Conservation (phyloP, 2,329 filamentous ascomycete genomes). For the Colletotrichum sp. region DNA sequence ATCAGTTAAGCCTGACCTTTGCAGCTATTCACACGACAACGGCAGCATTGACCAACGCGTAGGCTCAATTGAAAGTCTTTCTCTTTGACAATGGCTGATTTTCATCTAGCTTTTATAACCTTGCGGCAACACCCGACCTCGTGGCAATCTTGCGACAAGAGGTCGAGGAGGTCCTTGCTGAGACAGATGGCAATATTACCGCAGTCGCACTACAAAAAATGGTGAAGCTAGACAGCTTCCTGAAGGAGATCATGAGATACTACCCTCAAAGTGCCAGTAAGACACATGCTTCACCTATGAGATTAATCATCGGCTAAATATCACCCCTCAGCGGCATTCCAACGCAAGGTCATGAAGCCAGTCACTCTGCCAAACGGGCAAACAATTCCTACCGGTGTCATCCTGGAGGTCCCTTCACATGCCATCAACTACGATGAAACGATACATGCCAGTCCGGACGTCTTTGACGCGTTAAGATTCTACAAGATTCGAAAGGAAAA, state of each 20-base stretch:
- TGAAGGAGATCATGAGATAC: slow-evolving; percentile 32
- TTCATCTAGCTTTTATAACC: slow-evolving; percentile 47
- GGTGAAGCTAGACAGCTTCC: slow-evolving; percentile 44
- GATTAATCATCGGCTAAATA: slow-evolving; percentile 41
- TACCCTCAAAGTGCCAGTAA: slow-evolving; percentile 6
- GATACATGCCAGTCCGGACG: background rate
- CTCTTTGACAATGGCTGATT: background rate
- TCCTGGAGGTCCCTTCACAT: slow-evolving; percentile 43
- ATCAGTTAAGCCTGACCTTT: slow-evolving; percentile 49
- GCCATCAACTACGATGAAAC: slow-evolving; percentile 29
- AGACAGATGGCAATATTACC: slow-evolving; percentile 33
- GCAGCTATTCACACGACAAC: slow-evolving; percentile 59
- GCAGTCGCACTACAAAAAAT: slow-evolving; percentile 38
- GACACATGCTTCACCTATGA: slow-evolving; percentile 25
- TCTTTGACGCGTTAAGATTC: slow-evolving; percentile 8
- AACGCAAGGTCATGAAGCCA: slow-evolving; percentile 52
- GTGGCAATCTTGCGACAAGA: slow-evolving; percentile 57
- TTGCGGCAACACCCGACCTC: slow-evolving; percentile 54
- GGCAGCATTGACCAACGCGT: slow-evolving; percentile 44
- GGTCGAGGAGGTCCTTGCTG: slow-evolving; percentile 41
- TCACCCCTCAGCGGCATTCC: slow-evolving; percentile 43
- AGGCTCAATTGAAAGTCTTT: slow-evolving; percentile 21
- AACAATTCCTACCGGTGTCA: slow-evolving; percentile 46
- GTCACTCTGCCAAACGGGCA: slow-evolving; percentile 60
- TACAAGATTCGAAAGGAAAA: background rate